Conservation (phyloP, 371 early-diverging fungal species). For the Mortierella sp. region DNA sequence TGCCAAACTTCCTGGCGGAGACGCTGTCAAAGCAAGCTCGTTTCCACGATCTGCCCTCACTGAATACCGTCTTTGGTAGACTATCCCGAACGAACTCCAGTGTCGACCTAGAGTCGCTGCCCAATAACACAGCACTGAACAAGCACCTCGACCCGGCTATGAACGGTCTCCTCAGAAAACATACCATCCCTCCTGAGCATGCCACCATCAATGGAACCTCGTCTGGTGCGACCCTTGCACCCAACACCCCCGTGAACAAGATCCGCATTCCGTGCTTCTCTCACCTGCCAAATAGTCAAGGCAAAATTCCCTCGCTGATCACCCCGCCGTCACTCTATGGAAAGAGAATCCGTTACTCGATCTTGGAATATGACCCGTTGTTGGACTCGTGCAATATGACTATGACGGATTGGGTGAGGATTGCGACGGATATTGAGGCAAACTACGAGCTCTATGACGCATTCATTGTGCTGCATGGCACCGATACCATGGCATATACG, state of each 20-base stretch:
- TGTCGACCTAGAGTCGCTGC: slow-evolving; percentile 26
- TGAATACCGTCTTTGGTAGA: slow-evolving; percentile 53
- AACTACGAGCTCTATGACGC: slow-evolving; percentile 94
- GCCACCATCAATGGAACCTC: slow-evolving; percentile 44
- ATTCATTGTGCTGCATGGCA: slow-evolving; percentile 94
- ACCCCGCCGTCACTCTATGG: slow-evolving; percentile 93
- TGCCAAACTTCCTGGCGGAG: slow-evolving; percentile 80
- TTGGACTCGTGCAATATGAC: slow-evolving; percentile 96
- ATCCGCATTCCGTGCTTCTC: slow-evolving; percentile 45
- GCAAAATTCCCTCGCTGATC: slow-evolving; percentile 77
- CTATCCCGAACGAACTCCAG: slow-evolving; percentile 47
- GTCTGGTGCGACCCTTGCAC: slow-evolving; percentile 30
- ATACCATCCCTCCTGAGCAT: slow-evolving; percentile 36
- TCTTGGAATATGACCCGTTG: slow-evolving; percentile 94
- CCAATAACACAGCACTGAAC: slow-evolving; percentile 14
- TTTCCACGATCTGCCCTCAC: slow-evolving; percentile 86
- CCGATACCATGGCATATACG: slow-evolving; percentile 96
- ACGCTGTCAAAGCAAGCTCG: slow-evolving; percentile 79
- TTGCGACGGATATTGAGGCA: slow-evolving; percentile 94
- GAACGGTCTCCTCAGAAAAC: slow-evolving; percentile 30
- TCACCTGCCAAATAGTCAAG: slow-evolving; percentile 45
- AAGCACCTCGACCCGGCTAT: slow-evolving; percentile 44
- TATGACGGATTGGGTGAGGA: slow-evolving; percentile 95
- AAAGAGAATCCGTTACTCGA: slow-evolving; percentile 90
- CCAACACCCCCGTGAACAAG: slow-evolving; percentile 49